These are phyloP conservation scores for Silene uniflora DNA, from an alignment of 148 eudicot species.

Conservation along the genomic window DNA sequence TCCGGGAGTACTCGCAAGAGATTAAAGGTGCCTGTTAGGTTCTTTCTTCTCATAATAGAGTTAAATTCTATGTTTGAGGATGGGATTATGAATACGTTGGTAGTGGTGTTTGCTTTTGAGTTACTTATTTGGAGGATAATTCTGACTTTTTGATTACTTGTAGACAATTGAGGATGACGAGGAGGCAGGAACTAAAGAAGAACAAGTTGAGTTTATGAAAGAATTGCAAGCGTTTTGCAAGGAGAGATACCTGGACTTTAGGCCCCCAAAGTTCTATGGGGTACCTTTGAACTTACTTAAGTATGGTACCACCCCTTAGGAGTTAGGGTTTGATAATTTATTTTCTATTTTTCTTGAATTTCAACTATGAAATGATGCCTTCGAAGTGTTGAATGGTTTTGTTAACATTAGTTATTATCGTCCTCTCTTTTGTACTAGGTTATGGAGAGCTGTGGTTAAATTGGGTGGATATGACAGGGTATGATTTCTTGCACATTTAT, in stretches of 20 bases:
- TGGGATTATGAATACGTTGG: background rate
- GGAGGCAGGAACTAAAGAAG: conserved; percentile 76
- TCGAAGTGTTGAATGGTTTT: background rate
- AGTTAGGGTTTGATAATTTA: conserved; percentile 4
- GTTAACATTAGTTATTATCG: conserved; percentile 6
- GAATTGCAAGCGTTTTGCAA: conserved; percentile 60
- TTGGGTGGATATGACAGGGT: conserved; percentile 98
- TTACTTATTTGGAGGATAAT: background rate
- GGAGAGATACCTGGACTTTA: conserved; percentile 63
- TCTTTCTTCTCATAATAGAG: background rate
- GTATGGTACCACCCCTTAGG: conserved; percentile 35
- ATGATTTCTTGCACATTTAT: conserved; percentile 23
- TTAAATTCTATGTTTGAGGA: background rate
- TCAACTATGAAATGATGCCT: background rate
- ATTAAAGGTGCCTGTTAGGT: conserved; percentile 22
- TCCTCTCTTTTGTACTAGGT: conserved; percentile 40
- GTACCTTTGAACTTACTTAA: conserved; percentile 79
- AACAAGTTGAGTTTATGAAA: conserved; percentile 77
- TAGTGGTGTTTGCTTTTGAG: background rate
- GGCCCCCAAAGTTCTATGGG: conserved; percentile 88
- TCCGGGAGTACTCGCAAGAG: conserved; percentile 29
- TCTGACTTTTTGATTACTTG: conserved; percentile 13
- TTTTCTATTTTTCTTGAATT: conserved; percentile 3
- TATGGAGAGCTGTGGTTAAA: conserved; percentile 79
- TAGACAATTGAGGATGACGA: conserved; percentile 67